Conservation (phyloP, 1,284 basidiomycete genomes). For the Ganoderma boninense region DNA sequence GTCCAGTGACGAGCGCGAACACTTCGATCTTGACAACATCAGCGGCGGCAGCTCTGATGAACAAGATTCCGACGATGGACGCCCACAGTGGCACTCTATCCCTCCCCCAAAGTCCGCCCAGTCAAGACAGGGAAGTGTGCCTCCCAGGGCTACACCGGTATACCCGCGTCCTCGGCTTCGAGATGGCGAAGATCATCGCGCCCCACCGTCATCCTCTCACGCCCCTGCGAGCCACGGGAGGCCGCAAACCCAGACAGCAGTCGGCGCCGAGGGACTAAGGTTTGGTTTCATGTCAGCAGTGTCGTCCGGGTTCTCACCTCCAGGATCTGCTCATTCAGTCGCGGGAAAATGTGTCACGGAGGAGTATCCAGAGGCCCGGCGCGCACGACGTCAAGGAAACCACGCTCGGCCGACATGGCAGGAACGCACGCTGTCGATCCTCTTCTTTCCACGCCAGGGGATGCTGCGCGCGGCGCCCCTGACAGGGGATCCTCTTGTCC, state of each 20-base stretch:
- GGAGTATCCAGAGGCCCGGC: conserved; percentile 8
- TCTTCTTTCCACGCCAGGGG: conserved; percentile 1
- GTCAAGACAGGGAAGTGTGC: not conserved
- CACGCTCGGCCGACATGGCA: conserved; percentile 7
- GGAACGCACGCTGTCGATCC: conserved; percentile 13
- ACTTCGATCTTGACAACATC: conserved; percentile 45
- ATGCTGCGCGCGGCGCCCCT: not conserved
- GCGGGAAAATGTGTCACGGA: conserved; percentile 16
- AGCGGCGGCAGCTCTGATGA: conserved; percentile 38
- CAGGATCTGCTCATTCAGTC: conserved; percentile 18
- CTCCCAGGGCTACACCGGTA: conserved; percentile 4
- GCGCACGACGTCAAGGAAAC: conserved; percentile 20
- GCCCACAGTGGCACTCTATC: conserved; percentile 11
- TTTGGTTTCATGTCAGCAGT: conserved; percentile 30
- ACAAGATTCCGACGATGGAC: conserved; percentile 27
- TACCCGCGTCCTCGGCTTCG: not conserved
- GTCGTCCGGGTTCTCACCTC: conserved; percentile 13
- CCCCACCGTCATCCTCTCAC: conserved; percentile 14
- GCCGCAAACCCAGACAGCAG: conserved; percentile 12
- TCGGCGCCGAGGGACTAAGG: conserved; percentile 21
- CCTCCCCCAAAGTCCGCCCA: conserved; percentile 4
- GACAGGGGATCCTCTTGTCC: conserved; percentile 4
- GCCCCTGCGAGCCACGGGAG: conserved; percentile 3
- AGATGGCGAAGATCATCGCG: conserved; percentile 4
- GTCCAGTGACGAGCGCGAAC: conserved; percentile 36